Evolutionary conservation across 1,284 basidiomycete genomes (phyloP).

Genomic region (Pisolithus thermaeus): DNA sequence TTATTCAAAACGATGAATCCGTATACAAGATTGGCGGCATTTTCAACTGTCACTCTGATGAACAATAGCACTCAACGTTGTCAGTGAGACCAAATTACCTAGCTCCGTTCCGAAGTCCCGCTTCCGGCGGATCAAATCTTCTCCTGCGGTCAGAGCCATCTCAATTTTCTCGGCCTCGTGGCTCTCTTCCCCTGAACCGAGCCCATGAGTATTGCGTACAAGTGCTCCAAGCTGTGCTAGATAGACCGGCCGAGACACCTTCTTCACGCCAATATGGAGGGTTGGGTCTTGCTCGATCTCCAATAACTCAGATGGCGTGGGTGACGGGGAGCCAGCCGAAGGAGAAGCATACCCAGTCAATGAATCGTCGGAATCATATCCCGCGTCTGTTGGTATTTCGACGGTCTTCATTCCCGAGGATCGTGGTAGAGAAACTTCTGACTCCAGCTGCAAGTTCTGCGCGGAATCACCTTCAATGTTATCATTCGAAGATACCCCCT

Average conservation of each 20-base stretch:
- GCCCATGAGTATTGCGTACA: slow-evolving; percentile 45
- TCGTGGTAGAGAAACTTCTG: background rate
- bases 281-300: slow-evolving; percentile 86
- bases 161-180: slow-evolving; percentile 74
- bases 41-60: slow-evolving; percentile 58
- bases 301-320: slow-evolving; percentile 71
- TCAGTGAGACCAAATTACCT: slow-evolving; percentile 41
- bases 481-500: background rate
- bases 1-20: slow-evolving; percentile 74
- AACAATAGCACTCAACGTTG: background rate
- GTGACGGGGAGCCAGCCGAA: slow-evolving; percentile 74
- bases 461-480: background rate
- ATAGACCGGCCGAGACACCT: slow-evolving; percentile 73
- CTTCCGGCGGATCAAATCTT: slow-evolving; percentile 79
- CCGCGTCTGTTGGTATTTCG: slow-evolving; percentile 22
- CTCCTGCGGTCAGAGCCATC: slow-evolving; percentile 72
- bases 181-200: slow-evolving; percentile 49
- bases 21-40: slow-evolving; percentile 77
- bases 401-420: background rate
- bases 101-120: slow-evolving; percentile 79
- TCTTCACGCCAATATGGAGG: slow-evolving; percentile 59
- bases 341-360: slow-evolving; percentile 69
- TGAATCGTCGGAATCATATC: slow-evolving; percentile 78
- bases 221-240: slow-evolving; percentile 74
- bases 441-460: slow-evolving; percentile 1